Base-by-base conservation (phyloP, 805 yeast species). In the Candida saitoana region DNA sequence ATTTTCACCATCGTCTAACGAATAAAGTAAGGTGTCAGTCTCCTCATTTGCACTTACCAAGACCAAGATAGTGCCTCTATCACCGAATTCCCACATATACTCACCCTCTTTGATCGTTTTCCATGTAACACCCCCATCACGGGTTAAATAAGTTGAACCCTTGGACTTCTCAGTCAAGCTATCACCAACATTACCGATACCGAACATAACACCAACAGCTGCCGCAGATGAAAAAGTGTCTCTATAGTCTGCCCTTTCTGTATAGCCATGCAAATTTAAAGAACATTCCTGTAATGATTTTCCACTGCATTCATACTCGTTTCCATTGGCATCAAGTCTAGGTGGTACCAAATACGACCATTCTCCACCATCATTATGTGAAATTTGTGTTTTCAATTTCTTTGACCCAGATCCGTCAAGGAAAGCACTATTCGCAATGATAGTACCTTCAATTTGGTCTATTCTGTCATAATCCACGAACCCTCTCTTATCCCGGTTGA, bases 71-170 rank as follows among this genome's bases (percentile, higher is more conserved):
- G 96, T 82, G 14, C 99, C 99, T 49, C 87, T 86, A 61, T 93
- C 99, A 48, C 98, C 98, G 60, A 73, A 93, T 62, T 90, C 98
- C 98, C 98, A 93, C 77, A 84, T 84, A 51, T 78, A 76, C 1
- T 79, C 74, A 3, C 95, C 93, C 45, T 83, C 79, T 45, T 65
- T 72, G 20, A 91, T 68, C 61, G 87, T 95, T 39, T 62, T 77
- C 98, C 98, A 93, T 3, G 89, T 76, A 12, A 80, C 65, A 44
- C 99, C 99, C 2, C 93, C 99, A 63, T 93, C 98, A n/a, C 75
- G 70, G 3, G 96, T 80, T 46, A 93, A 63, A 56, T 77, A 93
- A 0, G 96, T 87, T 1, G 84, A 70, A 1, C 83, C 74, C 17
- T 43, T 43, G 5, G 49, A 38, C 37, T 80, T 77, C 3, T 73